Evolutionary conservation across 1,284 basidiomycete genomes (phyloP).

Genomic region (Fomitiporia mediterranea): DNA sequence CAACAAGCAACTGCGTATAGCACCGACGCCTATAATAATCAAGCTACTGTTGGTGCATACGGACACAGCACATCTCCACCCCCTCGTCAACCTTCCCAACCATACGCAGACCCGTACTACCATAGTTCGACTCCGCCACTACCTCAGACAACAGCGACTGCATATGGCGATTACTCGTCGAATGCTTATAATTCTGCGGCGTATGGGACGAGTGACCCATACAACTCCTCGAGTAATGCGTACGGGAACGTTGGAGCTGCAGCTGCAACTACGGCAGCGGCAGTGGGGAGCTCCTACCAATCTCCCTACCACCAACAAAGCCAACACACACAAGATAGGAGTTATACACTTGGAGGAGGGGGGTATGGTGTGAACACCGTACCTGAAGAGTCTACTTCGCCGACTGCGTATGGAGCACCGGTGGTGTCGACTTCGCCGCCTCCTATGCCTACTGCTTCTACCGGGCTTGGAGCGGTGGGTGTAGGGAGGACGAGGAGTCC

Average conservation of each 20-base stretch:
- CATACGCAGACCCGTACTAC: constrained; percentile 7
- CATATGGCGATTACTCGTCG: neutral
- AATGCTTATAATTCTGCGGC: neutral
- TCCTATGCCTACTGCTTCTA: constrained; percentile 20
- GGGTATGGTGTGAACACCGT: constrained; percentile 48
- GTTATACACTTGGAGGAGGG: constrained; percentile 53
- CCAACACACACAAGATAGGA: constrained; percentile 37
- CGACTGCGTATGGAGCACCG: neutral
- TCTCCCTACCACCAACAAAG: neutral
- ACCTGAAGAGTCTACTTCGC: constrained; percentile 27
- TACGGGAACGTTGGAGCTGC: neutral
- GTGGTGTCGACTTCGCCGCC: constrained; percentile 3
- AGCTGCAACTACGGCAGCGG: neutral
- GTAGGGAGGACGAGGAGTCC: neutral
- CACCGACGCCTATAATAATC: constrained; percentile 38
- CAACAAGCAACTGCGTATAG: constrained; percentile 32
- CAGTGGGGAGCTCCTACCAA: neutral
- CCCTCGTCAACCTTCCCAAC: constrained; percentile 29
- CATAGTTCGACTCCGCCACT: neutral
- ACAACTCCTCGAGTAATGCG: neutral
- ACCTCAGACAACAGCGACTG: neutral
- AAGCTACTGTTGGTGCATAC: constrained; percentile 25
- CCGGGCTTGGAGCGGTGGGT: neutral
- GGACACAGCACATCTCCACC: constrained; percentile 25
- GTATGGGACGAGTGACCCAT: neutral